Evolutionary conservation across 1,284 basidiomycete genomes (phyloP), one percentile per base, ranked within the genome.

Genomic region (Waitea zeae): DNA sequence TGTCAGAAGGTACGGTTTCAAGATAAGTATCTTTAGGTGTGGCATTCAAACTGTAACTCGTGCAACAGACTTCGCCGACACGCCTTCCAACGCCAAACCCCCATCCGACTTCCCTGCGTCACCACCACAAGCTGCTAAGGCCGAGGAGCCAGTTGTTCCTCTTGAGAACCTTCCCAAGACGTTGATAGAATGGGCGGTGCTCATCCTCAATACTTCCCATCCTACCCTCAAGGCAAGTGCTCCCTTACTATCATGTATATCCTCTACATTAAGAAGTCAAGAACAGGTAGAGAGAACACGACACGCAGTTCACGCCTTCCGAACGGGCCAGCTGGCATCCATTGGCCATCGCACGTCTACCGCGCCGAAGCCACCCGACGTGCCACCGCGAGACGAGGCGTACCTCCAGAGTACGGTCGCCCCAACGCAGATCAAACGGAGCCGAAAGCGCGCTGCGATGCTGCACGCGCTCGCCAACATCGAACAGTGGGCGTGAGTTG

Each of bases 401-500:
- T 30, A 30, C 12, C 20, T 19, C 18, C 33, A 28, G 31, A 34
- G 20, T 27, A 34, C 32, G 13, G 27, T 35, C 27, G 33, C 35
- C 33, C 20, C 80, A 0, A 64, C 61, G 0, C 72, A 74, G 42
- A 61, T 76, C 28, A 67, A 62, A 28, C 71, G 62, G 37, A 55
- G 78, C 33, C 3, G 29, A 31, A 31, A 30, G 24, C 15, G 18
- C 14, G 76, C 81, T 3, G 69, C 75, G 3, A 70, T 88, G 70
- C 57, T 90, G 14, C 65, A 88, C 56, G 81, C 84, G 2, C 58
- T 90, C 3, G 86, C 87, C 1, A 88, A 88, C 49, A 88, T 93
- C 35, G 87, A 90, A 46, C 86, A 88, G 49, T 93, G 84, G 79
- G 87, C 87, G 73, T 78, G 45, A 64, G 75, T 74, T 2, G n/a